Conservation (phyloP, 2,329 filamentous ascomycete species). For the Dothideomycetes sp. region DNA sequence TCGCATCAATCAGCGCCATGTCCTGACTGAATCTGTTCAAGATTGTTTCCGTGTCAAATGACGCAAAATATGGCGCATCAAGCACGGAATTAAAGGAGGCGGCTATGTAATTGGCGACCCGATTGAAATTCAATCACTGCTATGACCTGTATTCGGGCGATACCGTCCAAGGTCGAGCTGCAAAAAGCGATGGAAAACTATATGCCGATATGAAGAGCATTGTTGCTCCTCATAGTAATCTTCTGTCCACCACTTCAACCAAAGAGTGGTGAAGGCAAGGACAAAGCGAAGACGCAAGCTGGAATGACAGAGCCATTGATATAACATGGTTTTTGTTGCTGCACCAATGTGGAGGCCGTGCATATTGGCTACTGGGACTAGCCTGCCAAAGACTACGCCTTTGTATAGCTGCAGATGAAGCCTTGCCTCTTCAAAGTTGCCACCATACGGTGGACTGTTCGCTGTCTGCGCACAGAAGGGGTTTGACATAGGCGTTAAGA, state of each 20-base stretch:
- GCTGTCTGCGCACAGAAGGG: too few species aligned
- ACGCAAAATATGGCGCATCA: neutral
- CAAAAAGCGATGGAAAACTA: neutral
- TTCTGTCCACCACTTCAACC: neutral
- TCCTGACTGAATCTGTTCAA: neutral
- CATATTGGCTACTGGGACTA: too few species aligned
- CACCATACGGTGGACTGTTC: too few species aligned
- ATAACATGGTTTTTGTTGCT: too few species aligned
- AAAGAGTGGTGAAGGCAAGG: neutral
- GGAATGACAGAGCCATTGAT: neutral
- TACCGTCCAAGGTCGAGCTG: neutral
- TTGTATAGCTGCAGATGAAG: too few species aligned
- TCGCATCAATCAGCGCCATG: neutral
- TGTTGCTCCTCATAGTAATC: neutral
- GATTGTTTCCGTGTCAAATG: neutral
- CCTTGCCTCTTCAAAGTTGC: too few species aligned
- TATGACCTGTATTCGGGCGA: neutral
- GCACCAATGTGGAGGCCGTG: too few species aligned
- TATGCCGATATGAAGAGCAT: neutral
- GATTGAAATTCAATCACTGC: neutral
- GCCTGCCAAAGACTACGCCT: too few species aligned
- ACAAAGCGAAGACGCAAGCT: neutral
- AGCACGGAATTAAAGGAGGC: neutral
- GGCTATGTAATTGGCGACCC: neutral
- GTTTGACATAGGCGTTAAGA: too few species aligned